Percentiles rank a stretch among this genome's conserved stretches.
Conservation (phyloP, 805 yeast genomes). For the Saitoella complicata region DNA sequence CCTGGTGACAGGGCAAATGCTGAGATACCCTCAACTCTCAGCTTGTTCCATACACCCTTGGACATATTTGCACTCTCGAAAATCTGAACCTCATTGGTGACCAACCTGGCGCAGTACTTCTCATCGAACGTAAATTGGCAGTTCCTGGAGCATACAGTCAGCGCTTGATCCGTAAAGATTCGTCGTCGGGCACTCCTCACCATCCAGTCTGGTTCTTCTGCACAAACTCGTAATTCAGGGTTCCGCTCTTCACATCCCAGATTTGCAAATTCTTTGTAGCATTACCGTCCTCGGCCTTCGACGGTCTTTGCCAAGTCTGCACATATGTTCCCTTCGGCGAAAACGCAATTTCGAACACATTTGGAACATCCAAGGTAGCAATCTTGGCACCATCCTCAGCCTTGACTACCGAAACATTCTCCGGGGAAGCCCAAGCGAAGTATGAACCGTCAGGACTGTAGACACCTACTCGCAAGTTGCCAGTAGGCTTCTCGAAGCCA, state of each 20-base stretch:
- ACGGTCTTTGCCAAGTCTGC: slow-evolving; percentile 80
- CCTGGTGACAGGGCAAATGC: slow-evolving; percentile 73
- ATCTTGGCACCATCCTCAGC: slow-evolving; percentile 35
- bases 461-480: slow-evolving; percentile 35
- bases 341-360: slow-evolving; percentile 67
- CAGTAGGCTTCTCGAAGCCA: slow-evolving; percentile 15
- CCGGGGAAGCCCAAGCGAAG: slow-evolving; percentile 60
- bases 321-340: slow-evolving; percentile 77
- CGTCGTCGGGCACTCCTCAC: slow-evolving; percentile 18
- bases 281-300: slow-evolving; percentile 19
- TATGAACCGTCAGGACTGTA: slow-evolving; percentile 53
- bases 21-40: slow-evolving; percentile 35
- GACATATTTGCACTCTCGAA: slow-evolving; percentile 33
- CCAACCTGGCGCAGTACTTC: slow-evolving; percentile 44
- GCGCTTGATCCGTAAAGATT: no score
- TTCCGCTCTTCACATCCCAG: slow-evolving; percentile 39
- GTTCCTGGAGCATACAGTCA: slow-evolving; percentile 9
- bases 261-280: slow-evolving; percentile 68
- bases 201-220: slow-evolving; percentile 78
- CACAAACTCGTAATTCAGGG: slow-evolving; percentile 43
- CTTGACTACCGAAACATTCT: slow-evolving; percentile 38
- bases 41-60: slow-evolving; percentile 35
- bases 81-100: slow-evolving; percentile 50
- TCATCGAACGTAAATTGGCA: slow-evolving; percentile 84
- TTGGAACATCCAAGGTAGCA: slow-evolving; percentile 37